phyloP scores from a whole-genome alignment of 148 eudicot species.

The Vaccinium myrtillus region DNA sequence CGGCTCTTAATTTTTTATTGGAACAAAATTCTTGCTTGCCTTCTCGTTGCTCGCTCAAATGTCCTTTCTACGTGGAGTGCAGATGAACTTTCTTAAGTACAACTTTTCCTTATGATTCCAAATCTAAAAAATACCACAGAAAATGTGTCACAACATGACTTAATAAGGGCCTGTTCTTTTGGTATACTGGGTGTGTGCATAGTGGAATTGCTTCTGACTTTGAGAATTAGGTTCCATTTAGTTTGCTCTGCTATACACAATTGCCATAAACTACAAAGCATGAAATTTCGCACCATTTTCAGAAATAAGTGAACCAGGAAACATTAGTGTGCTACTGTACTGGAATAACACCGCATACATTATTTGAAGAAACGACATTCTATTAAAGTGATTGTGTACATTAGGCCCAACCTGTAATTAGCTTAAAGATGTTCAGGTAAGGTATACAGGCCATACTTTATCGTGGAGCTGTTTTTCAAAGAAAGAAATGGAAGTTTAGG shows the following conservation, averaged over 20 bases:
- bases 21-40: neutral
- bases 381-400: neutral
- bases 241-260: neutral
- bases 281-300: no score
- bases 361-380: neutral
- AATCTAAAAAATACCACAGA: neutral
- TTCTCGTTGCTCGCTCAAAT: neutral
- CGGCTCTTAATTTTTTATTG: neutral
- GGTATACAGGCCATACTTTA: neutral
- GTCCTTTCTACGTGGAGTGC: neutral
- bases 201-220: neutral
- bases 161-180: neutral
- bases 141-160: neutral
- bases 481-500: neutral
- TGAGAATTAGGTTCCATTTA: neutral
- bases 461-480: neutral
- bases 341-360: no score
- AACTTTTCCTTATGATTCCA: neutral
- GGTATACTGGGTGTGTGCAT: neutral
- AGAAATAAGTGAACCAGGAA: no score
- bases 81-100: neutral
- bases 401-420: neutral
- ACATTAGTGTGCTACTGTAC: no score
- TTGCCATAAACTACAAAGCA: neutral
- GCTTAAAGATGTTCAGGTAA: slow-evolving; percentile 6